Conservation (phyloP, 2,329 filamentous ascomycete genomes). For the Dendryphion nanum region DNA sequence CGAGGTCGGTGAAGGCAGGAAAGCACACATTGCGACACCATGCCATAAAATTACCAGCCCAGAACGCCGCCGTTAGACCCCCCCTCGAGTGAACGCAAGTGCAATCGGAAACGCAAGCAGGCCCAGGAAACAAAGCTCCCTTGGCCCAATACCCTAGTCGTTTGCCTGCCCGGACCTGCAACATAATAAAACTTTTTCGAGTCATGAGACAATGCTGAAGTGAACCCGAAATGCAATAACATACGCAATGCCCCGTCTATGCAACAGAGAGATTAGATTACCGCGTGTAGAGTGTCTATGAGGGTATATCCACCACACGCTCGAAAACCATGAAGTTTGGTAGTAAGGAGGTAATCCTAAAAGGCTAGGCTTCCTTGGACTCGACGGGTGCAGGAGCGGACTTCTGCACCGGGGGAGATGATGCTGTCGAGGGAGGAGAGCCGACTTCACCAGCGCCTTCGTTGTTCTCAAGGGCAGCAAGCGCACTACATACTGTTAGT, state of each 20-base stretch:
- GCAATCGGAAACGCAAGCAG: no score
- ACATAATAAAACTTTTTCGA: constrained; percentile 21
- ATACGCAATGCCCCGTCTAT: constrained; percentile 42
- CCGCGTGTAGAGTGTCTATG: constrained; percentile 36
- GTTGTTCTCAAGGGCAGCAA: constrained; percentile 50
- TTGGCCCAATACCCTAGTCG: constrained; percentile 11
- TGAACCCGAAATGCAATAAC: constrained; percentile 38
- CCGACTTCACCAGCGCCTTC: constrained; percentile 58
- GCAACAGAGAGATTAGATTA: constrained; percentile 42
- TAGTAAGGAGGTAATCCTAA: constrained; percentile 37
- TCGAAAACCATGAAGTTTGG: constrained; percentile 21
- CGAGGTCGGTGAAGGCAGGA: no score
- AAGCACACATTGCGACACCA: neutral
- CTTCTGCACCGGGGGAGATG: constrained; percentile 66
- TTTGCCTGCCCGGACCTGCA: constrained; percentile 10
- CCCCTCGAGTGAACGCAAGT: no score
- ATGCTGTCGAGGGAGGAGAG: constrained; percentile 68
- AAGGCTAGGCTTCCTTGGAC: constrained; percentile 29
- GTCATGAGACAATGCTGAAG: constrained; percentile 16
- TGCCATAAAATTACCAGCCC: constrained; percentile 3
- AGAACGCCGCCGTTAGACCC: constrained; percentile 3
- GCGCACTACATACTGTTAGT: constrained; percentile 45
- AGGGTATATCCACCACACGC: constrained; percentile 32
- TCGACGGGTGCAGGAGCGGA: constrained; percentile 19
- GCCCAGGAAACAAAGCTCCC: no score